A percentile compares a stretch with the other conserved stretches of the same genome.
Conservation (phyloP, 116 monocot species). For the Dioscorea cayenensis region DNA sequence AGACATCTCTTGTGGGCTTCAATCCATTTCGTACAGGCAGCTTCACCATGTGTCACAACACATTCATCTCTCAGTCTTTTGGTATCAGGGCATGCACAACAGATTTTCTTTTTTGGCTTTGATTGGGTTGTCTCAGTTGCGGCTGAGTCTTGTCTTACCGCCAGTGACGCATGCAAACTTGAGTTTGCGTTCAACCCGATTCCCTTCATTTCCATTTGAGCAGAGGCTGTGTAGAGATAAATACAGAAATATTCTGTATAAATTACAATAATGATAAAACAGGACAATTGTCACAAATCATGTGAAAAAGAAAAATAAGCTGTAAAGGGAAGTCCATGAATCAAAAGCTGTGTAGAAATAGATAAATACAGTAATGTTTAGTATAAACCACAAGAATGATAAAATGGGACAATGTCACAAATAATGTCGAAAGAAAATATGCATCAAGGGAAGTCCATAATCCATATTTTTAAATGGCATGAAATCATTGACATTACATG, state of each 20-base stretch:
- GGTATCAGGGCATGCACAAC: constrained; percentile 68
- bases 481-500: not conserved
- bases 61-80: constrained; percentile 85
- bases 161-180: not conserved
- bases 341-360: too few relatives aligned
- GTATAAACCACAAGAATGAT: not conserved
- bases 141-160: not conserved
- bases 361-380: not conserved
- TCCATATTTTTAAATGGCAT: not conserved
- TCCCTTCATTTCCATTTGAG: not conserved
- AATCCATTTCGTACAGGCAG: constrained; percentile 71
- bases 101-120: constrained; percentile 76
- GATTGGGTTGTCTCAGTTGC: not conserved
- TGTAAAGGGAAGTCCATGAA: too few relatives aligned
- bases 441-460: not conserved
- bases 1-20: constrained; percentile 84
- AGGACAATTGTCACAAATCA: too few relatives aligned
- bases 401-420: not conserved
- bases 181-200: not conserved
- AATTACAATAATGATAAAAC: too few relatives aligned
- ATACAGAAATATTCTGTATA: not conserved
- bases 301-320: too few relatives aligned
- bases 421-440: not conserved
- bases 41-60: constrained; percentile 80
- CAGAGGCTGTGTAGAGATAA: not conserved